Conservation (phyloP, 2,329 filamentous ascomycete species). For the Meredithiella fracta region DNA sequence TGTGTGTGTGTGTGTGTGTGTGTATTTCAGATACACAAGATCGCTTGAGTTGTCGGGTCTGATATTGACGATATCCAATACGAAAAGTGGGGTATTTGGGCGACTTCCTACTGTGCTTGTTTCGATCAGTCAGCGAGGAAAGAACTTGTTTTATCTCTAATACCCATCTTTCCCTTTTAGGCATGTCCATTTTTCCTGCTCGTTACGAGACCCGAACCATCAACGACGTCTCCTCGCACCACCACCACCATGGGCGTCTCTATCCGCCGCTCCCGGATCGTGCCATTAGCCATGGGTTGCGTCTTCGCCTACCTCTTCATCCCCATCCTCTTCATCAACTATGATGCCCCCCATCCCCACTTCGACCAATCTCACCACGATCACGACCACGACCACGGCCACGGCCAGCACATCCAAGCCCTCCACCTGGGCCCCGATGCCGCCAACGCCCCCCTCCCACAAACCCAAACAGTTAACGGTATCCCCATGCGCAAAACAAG, state of each 20-base stretch:
- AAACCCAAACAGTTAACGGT: slow-evolving; percentile 1
- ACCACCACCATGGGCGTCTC: background rate
- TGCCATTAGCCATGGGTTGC: slow-evolving; percentile 5
- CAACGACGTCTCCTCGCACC: background rate
- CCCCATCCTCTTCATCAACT: slow-evolving; percentile 6
- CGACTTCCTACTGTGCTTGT: too few species aligned
- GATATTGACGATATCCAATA: too few species aligned
- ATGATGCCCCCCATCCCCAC: background rate
- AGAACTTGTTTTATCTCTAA: too few species aligned
- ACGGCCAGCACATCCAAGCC: background rate
- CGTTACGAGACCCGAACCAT: too few species aligned
- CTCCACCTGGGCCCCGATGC: background rate
- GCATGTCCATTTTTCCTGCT: too few species aligned
- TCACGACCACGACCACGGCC: background rate
- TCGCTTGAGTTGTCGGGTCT: too few species aligned
- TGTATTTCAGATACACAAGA: too few species aligned
- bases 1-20: too few species aligned
- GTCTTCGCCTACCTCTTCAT: slow-evolving; percentile 8
- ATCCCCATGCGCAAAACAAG: slow-evolving; percentile 17
- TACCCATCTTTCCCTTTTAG: too few species aligned
- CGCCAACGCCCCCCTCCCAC: background rate
- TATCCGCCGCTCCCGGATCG: slow-evolving; percentile 7
- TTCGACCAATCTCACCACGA: background rate
- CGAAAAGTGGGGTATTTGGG: background rate
- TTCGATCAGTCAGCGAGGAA: too few species aligned